A percentile compares a stretch with the other conserved stretches of the same genome.
These are phyloP conservation scores for Tetragonia tetragonoides DNA, from an alignment of 148 eudicot genomes.

Conservation along the genomic window DNA sequence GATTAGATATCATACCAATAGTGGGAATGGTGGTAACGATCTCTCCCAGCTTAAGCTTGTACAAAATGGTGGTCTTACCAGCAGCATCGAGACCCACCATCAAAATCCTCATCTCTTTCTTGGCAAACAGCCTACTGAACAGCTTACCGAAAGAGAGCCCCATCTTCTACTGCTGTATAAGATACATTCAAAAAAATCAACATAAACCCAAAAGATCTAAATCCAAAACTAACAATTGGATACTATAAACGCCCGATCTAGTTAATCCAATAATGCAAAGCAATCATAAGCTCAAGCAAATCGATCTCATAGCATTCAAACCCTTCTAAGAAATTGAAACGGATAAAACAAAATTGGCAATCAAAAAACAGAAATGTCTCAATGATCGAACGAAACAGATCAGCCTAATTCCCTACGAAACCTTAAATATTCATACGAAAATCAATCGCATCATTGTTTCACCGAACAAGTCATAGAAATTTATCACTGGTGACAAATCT, in stretches of 20 bases:
- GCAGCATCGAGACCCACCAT: conserved; percentile 69
- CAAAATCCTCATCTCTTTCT: conserved; percentile 52
- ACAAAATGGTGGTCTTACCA: conserved; percentile 59
- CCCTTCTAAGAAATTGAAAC: neutral
- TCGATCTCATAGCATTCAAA: neutral
- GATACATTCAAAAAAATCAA: neutral
- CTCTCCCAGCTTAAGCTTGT: conserved; percentile 55
- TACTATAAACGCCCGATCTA: neutral
- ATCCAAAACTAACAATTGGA: neutral
- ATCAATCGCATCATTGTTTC: no score
- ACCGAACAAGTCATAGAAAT: no score
- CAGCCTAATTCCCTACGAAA: neutral
- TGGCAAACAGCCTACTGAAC: conserved; percentile 52
- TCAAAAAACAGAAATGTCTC: neutral
- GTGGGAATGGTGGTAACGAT: conserved; percentile 58
- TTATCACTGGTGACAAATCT: neutral
- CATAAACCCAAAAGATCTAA: neutral
- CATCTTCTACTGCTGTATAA: conserved; percentile 25
- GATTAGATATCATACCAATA: conserved; percentile 33
- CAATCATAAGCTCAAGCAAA: neutral
- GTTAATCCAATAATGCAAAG: neutral
- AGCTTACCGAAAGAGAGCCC: conserved; percentile 52
- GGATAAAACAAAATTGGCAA: no score
- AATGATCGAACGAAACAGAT: neutral
- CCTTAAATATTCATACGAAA: no score